Percentiles rank a stretch among this genome's conserved stretches.
Conservation (phyloP, 345 rosid genomes). For the Reutealis trisperma region DNA sequence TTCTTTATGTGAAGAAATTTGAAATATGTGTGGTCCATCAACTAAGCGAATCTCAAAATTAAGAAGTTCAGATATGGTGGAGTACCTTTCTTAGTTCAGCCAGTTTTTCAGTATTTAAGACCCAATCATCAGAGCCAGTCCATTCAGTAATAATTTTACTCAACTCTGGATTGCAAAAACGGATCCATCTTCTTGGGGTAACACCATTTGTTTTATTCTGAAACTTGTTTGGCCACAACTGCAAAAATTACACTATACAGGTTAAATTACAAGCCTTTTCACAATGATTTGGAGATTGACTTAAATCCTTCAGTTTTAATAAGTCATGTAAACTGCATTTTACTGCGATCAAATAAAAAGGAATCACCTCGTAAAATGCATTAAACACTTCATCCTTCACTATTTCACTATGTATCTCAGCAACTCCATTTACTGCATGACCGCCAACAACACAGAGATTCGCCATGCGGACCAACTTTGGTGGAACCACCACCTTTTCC, state of each 20-base stretch:
- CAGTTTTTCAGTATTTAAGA: slow-evolving; percentile 53
- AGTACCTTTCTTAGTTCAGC: slow-evolving; percentile 53
- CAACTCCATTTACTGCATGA: slow-evolving; percentile 82
- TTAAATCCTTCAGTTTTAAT: background rate
- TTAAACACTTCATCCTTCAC: slow-evolving; percentile 67
- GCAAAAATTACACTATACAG: slow-evolving; percentile 30
- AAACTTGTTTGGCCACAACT: slow-evolving; percentile 75
- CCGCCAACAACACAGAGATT: slow-evolving; percentile 64
- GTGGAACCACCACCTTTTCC: slow-evolving; percentile 32
- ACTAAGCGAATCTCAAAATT: slow-evolving; percentile 2
- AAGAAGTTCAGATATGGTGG: slow-evolving; percentile 2
- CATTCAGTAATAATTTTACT: slow-evolving; percentile 66
- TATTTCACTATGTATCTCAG: slow-evolving; percentile 78
- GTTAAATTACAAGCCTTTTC: slow-evolving; percentile 5
- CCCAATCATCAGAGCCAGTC: slow-evolving; percentile 75
- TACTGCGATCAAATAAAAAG: background rate
- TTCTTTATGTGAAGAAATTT: background rate
- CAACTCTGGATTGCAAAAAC: slow-evolving; percentile 65
- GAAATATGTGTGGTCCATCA: slow-evolving; percentile 1
- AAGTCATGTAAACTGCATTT: background rate
- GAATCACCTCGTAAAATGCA: slow-evolving; percentile 55
- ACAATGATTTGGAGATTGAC: background rate
- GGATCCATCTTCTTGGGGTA: slow-evolving; percentile 78
- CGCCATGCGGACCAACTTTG: slow-evolving; percentile 49
- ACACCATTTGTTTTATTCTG: slow-evolving; percentile 85